Evolutionary conservation across 495 filamentous ascomycete genomes (phyloP), one percentile per base, ranked within the genome.

Genomic region (Penicillium simplicissimum): DNA sequence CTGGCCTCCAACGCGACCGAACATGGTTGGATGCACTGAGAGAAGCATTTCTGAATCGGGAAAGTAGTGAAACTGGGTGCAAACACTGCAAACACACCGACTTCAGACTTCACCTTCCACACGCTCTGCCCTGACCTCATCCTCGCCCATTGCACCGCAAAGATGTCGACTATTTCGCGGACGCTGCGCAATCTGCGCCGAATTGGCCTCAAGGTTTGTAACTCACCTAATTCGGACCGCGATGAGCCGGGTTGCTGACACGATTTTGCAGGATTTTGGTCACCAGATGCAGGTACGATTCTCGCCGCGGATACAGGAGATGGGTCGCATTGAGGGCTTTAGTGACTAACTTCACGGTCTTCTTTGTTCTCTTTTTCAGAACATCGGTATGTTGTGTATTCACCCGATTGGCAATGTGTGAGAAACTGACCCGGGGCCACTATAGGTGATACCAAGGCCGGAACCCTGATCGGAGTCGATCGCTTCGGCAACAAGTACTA

Each of bases 401-500:
- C 48, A n/a, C 13, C 21, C 48, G 21, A 34, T 45, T 36, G 43
- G 25, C 19, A 55, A 23, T 42, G 42, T 40, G 63, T 40, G 47
- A 36, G 54, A 65, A 13, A 56, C 61, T 68, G 47, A 66, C 47
- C 35, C 28, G n/a, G 53, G 33, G 52, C 68, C 60, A 71, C 71
- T 68, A 61, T 70, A 90, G 96, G 96, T 79, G 96, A 99, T 81
- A 98, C 95, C 75, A 98, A 98, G 81, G 90, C 90, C 65, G 96
- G 96, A 68, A 88, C 84, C 55, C 83, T 96, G 67, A 87, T 99
- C 61, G 96, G 88, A 58, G 81, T 74, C 62, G 96, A 99, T 81
- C 84, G 86, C 69, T 97, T 85, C 74, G 96, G 96, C 71, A 99
- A 99, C 85, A 97, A 96, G 76, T 99, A 83, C 83, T 99, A 84